Conservation (phyloP, 179 eudicot species). For the Carnegiea gigantea region DNA sequence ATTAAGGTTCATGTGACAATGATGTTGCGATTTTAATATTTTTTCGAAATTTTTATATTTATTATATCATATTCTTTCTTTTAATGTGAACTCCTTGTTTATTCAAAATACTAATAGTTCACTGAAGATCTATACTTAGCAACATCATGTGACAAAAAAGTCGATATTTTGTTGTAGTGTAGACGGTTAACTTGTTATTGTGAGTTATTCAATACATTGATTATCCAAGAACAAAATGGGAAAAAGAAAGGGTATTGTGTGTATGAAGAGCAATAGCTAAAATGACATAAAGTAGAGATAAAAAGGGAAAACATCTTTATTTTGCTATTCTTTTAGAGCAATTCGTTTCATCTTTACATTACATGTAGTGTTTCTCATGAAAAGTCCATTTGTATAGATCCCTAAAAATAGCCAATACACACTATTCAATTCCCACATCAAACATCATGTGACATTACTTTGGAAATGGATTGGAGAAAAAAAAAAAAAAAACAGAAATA, state of each 20-base stretch:
- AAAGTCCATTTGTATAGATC: slow-evolving; percentile 12
- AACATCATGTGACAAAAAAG: too few species aligned
- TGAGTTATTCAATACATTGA: neutral
- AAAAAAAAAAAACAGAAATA: neutral
- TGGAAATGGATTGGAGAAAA: slow-evolving; percentile 10
- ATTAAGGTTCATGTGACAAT: neutral
- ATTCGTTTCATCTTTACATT: slow-evolving; percentile 21
- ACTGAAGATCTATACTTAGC: too few species aligned
- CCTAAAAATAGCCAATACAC: slow-evolving; percentile 19
- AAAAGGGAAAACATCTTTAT: neutral
- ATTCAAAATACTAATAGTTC: too few species aligned
- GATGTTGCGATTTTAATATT: neutral
- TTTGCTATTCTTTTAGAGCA: slow-evolving; percentile 17
- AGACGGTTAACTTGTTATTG: too few species aligned
- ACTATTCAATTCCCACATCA: slow-evolving; percentile 9
- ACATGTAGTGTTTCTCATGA: slow-evolving; percentile 2
- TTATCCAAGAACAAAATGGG: neutral
- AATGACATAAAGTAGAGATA: neutral
- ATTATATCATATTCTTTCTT: too few species aligned
- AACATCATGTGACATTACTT: slow-evolving; percentile 16
- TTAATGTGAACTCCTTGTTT: too few species aligned
- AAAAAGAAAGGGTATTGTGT: neutral
- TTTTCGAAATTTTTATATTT: too few species aligned
- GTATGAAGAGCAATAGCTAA: neutral
- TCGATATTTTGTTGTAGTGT: too few species aligned